Base-by-base conservation (phyloP, 495 filamentous ascomycete genomes). In the Daldinia childiae region DNA sequence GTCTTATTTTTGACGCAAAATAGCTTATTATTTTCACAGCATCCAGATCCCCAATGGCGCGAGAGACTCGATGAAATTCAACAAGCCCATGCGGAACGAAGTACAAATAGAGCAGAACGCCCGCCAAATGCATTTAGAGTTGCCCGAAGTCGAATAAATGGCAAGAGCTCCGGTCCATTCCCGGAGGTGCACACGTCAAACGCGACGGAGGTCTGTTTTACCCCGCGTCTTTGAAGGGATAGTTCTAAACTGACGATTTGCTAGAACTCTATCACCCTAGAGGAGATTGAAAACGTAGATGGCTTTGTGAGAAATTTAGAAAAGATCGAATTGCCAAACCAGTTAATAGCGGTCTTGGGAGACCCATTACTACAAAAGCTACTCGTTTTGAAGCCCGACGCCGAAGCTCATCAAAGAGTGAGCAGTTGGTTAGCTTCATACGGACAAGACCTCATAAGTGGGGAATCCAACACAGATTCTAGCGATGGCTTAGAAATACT, bases 291-390 rank as follows among this genome's bases (percentile, higher is more conserved):
- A 62, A 87, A 84, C 67, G 86, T 90, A 21, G 82, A 90, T 19
- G 85, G 90, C 65, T 91, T 97, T 71, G 88, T 94, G 15, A 85
- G 87, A 19, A 93, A 88, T 51, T 77, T 97, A 7, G 93, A 97
- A 65, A 89, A 85, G 69, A 89, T 97, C 36, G 91, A 95, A 73
- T 79, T 93, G 38, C 93, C 93, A 5, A 93, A 90, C 62, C 93
- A 96, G 77, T 83, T 95, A 2, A 89, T 92, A 26, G 92, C 94
- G 6, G 87, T 88, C 9, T 79, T 97, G 17, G 87, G 86, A 4
- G 92, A 97, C 77, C 88, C 87, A 6, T 83, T 97, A 54, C 86
- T 94, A 15, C 93, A 94, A 72, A 94, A 93, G 70, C 87, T 92
- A 52, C 71, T 95, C 21, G 81, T 84, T 17, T 78, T 96, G 21